These are phyloP conservation scores for Paratrimastix pyriformis DNA, from an alignment of 78 protist species.

Conservation along the genomic window DNA sequence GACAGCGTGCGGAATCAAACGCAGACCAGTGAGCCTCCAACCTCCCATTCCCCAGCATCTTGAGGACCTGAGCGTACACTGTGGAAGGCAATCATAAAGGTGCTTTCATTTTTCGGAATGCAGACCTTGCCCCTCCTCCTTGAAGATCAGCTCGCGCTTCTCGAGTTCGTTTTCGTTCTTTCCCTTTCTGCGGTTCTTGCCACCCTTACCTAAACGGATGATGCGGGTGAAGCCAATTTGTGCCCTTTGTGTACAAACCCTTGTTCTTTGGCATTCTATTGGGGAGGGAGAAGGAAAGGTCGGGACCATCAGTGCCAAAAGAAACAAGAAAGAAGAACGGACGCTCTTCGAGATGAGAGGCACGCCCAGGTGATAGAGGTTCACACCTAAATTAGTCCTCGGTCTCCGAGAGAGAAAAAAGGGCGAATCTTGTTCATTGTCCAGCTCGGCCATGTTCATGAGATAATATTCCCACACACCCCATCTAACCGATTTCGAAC, in stretches of 20 bases:
- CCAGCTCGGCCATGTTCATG: no score
- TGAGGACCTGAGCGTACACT: slow-evolving; percentile 79
- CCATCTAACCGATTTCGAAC: no score
- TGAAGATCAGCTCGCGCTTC: slow-evolving; percentile 83
- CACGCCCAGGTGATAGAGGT: no score
- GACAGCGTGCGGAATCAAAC: background rate
- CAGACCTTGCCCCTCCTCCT: slow-evolving; percentile 88
- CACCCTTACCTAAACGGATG: slow-evolving; percentile 59
- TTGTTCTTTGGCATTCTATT: slow-evolving; percentile 71
- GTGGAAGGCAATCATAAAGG: background rate
- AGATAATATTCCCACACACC: no score
- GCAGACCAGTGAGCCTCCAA: slow-evolving; percentile 71
- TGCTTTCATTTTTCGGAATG: background rate
- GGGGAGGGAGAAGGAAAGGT: no score
- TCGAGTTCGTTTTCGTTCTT: slow-evolving; percentile 72
- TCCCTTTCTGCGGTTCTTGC: slow-evolving; percentile 84
- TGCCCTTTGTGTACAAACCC: slow-evolving; percentile 48
- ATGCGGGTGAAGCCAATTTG: background rate
- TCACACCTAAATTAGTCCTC: no score
- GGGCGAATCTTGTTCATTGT: no score
- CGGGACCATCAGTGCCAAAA: no score
- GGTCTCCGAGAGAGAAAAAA: no score
- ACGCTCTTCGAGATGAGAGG: no score
- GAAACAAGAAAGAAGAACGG: no score
- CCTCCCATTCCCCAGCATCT: slow-evolving; percentile 94